Evolutionary conservation across 106 monocot species (phyloP).

Genomic region (Dioscorea zingiberensis): DNA sequence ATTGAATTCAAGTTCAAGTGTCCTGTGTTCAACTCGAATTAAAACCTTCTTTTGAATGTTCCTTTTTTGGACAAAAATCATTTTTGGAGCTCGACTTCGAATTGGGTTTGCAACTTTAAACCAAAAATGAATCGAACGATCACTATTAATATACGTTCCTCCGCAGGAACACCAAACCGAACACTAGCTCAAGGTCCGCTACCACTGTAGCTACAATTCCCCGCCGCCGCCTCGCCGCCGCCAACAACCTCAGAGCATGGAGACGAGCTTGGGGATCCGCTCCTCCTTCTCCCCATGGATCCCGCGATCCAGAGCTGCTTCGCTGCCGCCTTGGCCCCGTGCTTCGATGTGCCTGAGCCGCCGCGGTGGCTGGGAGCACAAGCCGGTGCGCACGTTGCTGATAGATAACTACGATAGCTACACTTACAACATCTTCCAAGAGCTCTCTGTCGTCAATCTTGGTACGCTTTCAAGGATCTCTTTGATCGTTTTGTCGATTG

Average conservation of each 20-base stretch:
- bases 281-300: not conserved
- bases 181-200: too few species aligned
- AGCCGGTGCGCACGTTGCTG: constrained; percentile 61
- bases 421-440: constrained; percentile 91
- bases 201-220: too few species aligned
- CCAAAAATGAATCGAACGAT: too few species aligned
- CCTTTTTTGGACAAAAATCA: too few species aligned
- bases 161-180: too few species aligned
- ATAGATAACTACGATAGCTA: constrained; percentile 99
- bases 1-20: too few species aligned
- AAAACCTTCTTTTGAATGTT: too few species aligned
- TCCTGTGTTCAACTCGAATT: too few species aligned
- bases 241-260: not conserved
- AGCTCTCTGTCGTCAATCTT: constrained; percentile 76
- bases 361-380: not conserved
- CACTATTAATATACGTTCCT: too few species aligned
- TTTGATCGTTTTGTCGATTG: not conserved
- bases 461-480: constrained; percentile 25
- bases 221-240: too few species aligned
- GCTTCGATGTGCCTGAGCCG: not conserved
- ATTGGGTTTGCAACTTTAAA: too few species aligned
- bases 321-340: not conserved
- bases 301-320: not conserved
- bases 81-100: too few species aligned
- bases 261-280: constrained; percentile 13